Evolutionary conservation across 345 rosid genomes (phyloP).

Genomic region (Pistacia vera): DNA sequence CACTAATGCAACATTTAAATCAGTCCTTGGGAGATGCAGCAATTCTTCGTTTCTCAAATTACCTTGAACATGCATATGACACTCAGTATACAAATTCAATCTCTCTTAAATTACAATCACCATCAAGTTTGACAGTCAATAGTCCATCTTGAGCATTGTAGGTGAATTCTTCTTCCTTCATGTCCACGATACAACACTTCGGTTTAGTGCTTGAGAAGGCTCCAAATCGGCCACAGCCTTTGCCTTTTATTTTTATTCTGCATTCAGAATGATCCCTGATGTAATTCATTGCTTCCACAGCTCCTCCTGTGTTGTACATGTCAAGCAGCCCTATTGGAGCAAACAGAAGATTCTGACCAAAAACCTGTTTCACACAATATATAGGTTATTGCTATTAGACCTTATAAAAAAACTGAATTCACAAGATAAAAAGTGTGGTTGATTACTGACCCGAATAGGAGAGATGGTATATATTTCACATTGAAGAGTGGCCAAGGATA

Average conservation of each 20-base stretch:
- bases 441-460: slow-evolving; percentile 45
- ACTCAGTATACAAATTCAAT: slow-evolving; percentile 44
- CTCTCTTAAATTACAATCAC: slow-evolving; percentile 28
- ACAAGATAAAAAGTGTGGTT: background rate
- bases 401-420: background rate
- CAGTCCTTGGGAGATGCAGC: background rate
- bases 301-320: slow-evolving; percentile 69
- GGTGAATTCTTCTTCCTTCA: slow-evolving; percentile 41
- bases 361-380: slow-evolving; percentile 33
- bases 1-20: too few species aligned
- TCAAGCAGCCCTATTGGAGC: slow-evolving; percentile 56
- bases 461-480: slow-evolving; percentile 54
- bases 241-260: slow-evolving; percentile 30
- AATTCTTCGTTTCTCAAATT: background rate
- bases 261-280: slow-evolving; percentile 17
- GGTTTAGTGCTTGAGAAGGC: slow-evolving; percentile 49
- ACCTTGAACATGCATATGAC: background rate
- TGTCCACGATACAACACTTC: slow-evolving; percentile 52
- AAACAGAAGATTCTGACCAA: slow-evolving; percentile 32
- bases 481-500: slow-evolving; percentile 41
- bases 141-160: slow-evolving; percentile 47
- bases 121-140: slow-evolving; percentile 42
- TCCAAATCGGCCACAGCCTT: slow-evolving; percentile 63
- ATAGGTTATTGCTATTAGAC: background rate
- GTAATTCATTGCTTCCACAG: slow-evolving; percentile 47